Evolutionary conservation across 2,329 filamentous ascomycete genomes (phyloP).

Genomic region (Raffaelea albimanens): DNA sequence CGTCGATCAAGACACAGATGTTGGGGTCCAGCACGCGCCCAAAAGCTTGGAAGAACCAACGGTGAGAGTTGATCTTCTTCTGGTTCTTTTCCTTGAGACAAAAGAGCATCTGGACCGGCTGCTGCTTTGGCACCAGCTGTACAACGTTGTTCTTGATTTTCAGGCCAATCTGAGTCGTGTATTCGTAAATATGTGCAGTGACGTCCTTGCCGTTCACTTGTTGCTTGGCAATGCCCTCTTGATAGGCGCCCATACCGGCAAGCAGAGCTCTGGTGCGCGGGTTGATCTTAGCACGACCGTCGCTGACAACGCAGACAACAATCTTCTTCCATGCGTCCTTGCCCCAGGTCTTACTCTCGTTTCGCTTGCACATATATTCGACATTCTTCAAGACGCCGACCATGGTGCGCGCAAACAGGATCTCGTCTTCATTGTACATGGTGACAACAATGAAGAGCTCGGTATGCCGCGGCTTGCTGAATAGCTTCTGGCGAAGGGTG

Average conservation of each 20-base stretch:
- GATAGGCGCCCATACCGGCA: constrained; percentile 90
- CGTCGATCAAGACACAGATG: constrained; percentile 92
- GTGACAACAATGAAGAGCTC: constrained; percentile 95
- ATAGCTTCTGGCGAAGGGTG: constrained; percentile 81
- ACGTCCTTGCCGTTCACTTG: constrained; percentile 95
- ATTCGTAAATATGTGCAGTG: constrained; percentile 95
- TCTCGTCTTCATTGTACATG: constrained; percentile 99
- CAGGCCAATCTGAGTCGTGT: constrained; percentile 78
- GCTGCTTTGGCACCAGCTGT: constrained; percentile 70
- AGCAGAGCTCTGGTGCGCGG: constrained; percentile 79
- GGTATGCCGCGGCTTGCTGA: constrained; percentile 84
- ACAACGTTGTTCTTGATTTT: constrained; percentile 88
- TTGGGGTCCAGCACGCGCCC: constrained; percentile 87
- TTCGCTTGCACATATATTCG: constrained; percentile 92
- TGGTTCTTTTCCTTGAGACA: constrained; percentile 99
- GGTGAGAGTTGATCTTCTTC: constrained; percentile 99
- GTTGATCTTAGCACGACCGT: constrained; percentile 96
- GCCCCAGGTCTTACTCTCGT: constrained; percentile 94
- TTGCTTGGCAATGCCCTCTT: constrained; percentile 97
- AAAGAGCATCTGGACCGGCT: constrained; percentile 93
- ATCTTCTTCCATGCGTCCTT: constrained; percentile 99
- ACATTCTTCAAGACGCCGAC: constrained; percentile 98
- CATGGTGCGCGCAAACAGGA: constrained; percentile 92
- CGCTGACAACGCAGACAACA: constrained; percentile 93
- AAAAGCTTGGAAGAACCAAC: constrained; percentile 99